Evolutionary conservation across 129 eudicot genomes (phyloP).

Genomic region (Heracleum sosnowskyi): DNA sequence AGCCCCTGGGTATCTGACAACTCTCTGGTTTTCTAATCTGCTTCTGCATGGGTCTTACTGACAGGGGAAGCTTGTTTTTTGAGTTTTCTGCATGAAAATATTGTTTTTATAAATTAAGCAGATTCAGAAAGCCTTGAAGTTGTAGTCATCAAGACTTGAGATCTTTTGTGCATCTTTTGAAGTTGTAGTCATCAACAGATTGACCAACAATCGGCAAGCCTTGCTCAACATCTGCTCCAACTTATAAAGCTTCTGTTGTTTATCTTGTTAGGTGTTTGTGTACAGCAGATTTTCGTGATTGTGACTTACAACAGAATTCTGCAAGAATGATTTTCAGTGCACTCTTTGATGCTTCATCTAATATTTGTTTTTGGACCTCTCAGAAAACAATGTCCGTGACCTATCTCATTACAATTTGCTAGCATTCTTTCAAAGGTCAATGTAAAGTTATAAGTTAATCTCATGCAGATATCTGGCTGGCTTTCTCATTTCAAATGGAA

Average conservation of each 20-base stretch:
- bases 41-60: too few relatives aligned
- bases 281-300: slow-evolving; percentile 47
- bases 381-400: slow-evolving; percentile 70
- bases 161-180: not conserved
- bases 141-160: not conserved
- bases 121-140: not conserved
- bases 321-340: slow-evolving; percentile 52
- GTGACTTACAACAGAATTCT: slow-evolving; percentile 36
- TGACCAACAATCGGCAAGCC: not conserved
- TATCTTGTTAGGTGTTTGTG: slow-evolving; percentile 41
- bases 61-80: too few relatives aligned
- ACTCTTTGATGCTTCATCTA: slow-evolving; percentile 54
- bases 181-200: not conserved
- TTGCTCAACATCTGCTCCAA: not conserved
- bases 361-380: slow-evolving; percentile 57
- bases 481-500: slow-evolving; percentile 61
- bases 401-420: not conserved
- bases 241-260: slow-evolving; percentile 1
- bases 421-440: not conserved
- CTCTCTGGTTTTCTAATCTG: too few relatives aligned
- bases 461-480: slow-evolving; percentile 66
- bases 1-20: too few relatives aligned
- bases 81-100: too few relatives aligned
- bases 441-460: not conserved
- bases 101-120: not conserved